Evolutionary conservation across 2,329 filamentous ascomycete genomes (phyloP), one percentile per base, ranked within the genome.

Genomic region (Teratosphaeria destructans): DNA sequence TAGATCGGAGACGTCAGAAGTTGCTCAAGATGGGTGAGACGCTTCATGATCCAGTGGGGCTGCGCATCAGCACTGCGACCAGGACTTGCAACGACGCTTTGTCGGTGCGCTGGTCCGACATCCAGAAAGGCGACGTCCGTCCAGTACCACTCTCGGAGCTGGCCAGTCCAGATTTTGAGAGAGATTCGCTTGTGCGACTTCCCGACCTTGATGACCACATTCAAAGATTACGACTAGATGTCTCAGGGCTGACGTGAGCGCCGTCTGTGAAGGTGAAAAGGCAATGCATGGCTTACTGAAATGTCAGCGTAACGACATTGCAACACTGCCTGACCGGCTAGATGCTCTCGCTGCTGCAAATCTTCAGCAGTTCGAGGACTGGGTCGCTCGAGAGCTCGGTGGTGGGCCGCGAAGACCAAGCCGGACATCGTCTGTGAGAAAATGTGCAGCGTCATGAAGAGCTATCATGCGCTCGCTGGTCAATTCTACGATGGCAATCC

Each of bases 401-500:
- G 3, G 0, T 70, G 67, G 67, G 29, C 29, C 29, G 55, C 49
- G 37, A 11, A 52, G 3, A 37, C 7, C n/a, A 26, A 26, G 10
- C 39, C 32, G 16, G 27, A 49, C 8, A 16, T 49, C 7, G 43
- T 59, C 12, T 68, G 63, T 39, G 29, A 54, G 12, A 32, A 58
- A 2, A 23, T 68, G 1, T 16, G 26, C 12, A 11, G 5, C 2
- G 39, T 64, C 4, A 62, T 68, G 23, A 60, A 37, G 12, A 19
- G 55, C 0, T 69, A 70, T 54, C 64, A 67, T 47, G 5, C 7
- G 1, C 56, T 61, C 1, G 65, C 66, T 3, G 62, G 67, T 0
- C 63, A 72, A 0, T 65, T 70, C 0, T 83, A 82, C 61, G 64
- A 75, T 0, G 61, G 64, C 3, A 76, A 80, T 59, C 74, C 78